A percentile compares a stretch with the other conserved stretches of the same genome.
Evolutionary conservation across 495 filamentous ascomycete genomes (phyloP).

Genomic region (Neurospora tetraspora): DNA sequence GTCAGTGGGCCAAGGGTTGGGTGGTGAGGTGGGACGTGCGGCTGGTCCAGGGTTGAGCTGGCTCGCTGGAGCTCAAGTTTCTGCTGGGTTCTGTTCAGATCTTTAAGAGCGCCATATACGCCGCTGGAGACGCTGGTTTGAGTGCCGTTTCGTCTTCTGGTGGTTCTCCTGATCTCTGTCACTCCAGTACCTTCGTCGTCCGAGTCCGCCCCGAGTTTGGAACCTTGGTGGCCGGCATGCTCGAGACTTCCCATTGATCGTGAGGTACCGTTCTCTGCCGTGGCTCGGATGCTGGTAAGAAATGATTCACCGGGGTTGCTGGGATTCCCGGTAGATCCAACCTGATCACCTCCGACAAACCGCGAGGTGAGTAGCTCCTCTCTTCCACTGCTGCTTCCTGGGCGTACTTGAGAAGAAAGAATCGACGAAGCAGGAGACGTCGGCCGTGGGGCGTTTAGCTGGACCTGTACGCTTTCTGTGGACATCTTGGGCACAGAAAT

Average conservation of each 20-base stretch:
- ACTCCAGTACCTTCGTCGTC: slow-evolving; percentile 5
- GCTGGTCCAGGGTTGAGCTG: slow-evolving; percentile 50
- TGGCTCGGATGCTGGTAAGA: slow-evolving; percentile 9
- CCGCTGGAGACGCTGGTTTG: slow-evolving; percentile 3
- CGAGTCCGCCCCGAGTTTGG: slow-evolving; percentile 1
- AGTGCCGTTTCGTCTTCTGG: slow-evolving; percentile 11
- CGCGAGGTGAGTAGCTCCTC: slow-evolving; percentile 38
- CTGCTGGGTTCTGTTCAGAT: slow-evolving; percentile 57
- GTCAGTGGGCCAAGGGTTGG: slow-evolving; percentile 19
- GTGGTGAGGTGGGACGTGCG: slow-evolving; percentile 24
- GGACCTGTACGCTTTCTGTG: slow-evolving; percentile 40
- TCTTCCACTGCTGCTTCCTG: slow-evolving; percentile 37
- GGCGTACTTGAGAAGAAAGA: slow-evolving; percentile 9
- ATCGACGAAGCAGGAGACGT: slow-evolving; percentile 20
- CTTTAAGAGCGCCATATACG: slow-evolving; percentile 27
- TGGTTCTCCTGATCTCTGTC: slow-evolving; percentile 29
- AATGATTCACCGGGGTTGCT: slow-evolving; percentile 17
- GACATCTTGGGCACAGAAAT: slow-evolving; percentile 52
- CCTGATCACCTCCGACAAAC: slow-evolving; percentile 27
- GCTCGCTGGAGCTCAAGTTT: slow-evolving; percentile 62
- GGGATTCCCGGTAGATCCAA: background rate
- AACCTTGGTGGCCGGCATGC: slow-evolving; percentile 7
- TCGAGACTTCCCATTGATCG: slow-evolving; percentile 18
- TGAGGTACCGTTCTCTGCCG: background rate
- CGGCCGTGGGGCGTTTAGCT: slow-evolving; percentile 27